These are phyloP conservation scores for Penicillium sp. DNA, from an alignment of 2,329 filamentous ascomycete genomes.

Conservation along the genomic window DNA sequence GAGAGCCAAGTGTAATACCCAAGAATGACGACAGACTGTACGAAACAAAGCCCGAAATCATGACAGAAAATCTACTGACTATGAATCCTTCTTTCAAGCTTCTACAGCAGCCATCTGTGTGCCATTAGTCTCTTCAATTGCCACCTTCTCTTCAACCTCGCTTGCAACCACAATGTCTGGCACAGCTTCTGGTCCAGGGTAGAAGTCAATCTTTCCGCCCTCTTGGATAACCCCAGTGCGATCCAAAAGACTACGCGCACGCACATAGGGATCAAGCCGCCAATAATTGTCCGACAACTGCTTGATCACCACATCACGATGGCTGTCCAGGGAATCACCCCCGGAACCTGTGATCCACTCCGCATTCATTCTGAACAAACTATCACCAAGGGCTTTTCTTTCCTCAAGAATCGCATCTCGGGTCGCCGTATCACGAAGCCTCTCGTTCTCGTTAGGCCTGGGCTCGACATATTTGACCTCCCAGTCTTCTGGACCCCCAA, in stretches of 20 bases:
- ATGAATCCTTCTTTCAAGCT: background rate
- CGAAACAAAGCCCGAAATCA: background rate
- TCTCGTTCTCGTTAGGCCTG: conserved; percentile 8
- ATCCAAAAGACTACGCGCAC: conserved; percentile 12
- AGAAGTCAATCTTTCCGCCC: conserved; percentile 16
- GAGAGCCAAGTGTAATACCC: background rate
- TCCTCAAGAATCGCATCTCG: conserved; percentile 5
- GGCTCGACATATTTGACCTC: conserved; percentile 15
- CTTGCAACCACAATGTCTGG: background rate
- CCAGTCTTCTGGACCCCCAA: conserved; percentile 16
- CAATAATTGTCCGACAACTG: conserved; percentile 15
- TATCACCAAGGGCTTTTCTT: conserved; percentile 9
- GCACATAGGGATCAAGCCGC: conserved; percentile 18
- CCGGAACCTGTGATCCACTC: conserved; percentile 8
- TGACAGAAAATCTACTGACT: background rate
- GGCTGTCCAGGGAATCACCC: background rate
- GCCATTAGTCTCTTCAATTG: background rate
- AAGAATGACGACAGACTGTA: background rate
- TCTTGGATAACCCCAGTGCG: conserved; percentile 19
- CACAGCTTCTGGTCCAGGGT: conserved; percentile 5
- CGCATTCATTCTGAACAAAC: conserved; percentile 12
- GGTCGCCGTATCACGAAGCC: conserved; percentile 4
- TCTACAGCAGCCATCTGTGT: background rate
- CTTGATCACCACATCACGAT: conserved; percentile 8
- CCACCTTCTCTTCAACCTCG: background rate